These are phyloP conservation scores for Rhododendron williamsianum DNA, from an alignment of 148 eudicot species.

Conservation along the genomic window DNA sequence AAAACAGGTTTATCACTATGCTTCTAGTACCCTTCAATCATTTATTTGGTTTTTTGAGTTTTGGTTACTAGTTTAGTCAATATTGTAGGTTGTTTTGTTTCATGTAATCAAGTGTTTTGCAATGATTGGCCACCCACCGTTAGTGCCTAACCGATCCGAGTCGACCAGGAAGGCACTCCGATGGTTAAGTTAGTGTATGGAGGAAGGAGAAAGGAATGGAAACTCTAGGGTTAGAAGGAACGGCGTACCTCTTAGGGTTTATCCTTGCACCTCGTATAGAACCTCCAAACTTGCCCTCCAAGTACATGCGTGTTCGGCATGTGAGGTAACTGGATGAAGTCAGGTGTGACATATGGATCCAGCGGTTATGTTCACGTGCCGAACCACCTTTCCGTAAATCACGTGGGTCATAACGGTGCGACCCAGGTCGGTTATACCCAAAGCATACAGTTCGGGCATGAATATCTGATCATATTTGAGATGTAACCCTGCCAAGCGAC, in stretches of 20 bases:
- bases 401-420: not conserved
- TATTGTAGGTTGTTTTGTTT: not conserved
- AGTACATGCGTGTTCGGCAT: not conserved
- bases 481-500: not conserved
- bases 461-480: not conserved
- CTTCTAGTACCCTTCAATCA: not conserved
- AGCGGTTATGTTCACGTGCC: not conserved
- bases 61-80: not conserved
- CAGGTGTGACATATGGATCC: not conserved
- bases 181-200: not conserved
- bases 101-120: not conserved
- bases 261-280: not conserved
- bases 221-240: not conserved
- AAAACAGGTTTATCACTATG: slow-evolving; percentile 49
- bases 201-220: not conserved
- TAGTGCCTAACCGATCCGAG: not conserved
- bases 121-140: not conserved
- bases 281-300: not conserved
- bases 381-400: not conserved
- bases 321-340: not conserved
- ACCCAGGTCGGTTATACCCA: not conserved
- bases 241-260: not conserved
- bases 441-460: too few relatives aligned
- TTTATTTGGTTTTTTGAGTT: not conserved
- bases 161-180: not conserved